phyloP scores from a whole-genome alignment of 345 rosid species.

The Citrus unshiu region DNA sequence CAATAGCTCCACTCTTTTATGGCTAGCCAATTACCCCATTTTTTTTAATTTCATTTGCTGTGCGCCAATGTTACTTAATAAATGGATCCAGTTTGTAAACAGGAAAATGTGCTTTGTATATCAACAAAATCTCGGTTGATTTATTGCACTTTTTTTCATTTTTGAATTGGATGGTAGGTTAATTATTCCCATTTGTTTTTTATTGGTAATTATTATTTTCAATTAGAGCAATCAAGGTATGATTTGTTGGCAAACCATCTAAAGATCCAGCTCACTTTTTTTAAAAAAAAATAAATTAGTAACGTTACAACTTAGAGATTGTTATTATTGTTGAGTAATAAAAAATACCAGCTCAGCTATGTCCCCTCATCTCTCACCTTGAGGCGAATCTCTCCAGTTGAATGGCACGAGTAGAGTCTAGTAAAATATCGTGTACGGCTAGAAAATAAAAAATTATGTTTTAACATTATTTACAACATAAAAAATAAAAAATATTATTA shows the following conservation, averaged over 20 bases:
- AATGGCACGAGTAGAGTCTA: too few species aligned
- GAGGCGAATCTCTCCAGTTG: too few species aligned
- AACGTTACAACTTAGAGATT: too few species aligned
- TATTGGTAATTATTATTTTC: too few species aligned
- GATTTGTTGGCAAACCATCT: not conserved
- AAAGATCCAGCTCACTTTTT: not conserved
- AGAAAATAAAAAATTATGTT: too few species aligned
- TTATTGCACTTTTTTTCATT: not conserved
- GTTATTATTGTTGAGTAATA: too few species aligned
- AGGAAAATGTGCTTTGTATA: not conserved
- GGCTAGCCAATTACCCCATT: too few species aligned
- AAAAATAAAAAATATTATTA: not conserved
- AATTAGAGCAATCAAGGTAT: not conserved
- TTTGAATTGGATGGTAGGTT: not conserved
- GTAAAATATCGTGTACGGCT: too few species aligned
- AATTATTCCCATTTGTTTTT: not conserved
- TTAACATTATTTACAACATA: not conserved
- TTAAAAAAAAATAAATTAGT: not conserved
- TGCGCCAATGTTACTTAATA: not conserved
- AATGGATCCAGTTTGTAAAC: not conserved
- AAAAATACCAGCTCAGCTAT: too few species aligned
- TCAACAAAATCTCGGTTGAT: not conserved
- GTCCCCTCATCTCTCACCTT: too few species aligned
- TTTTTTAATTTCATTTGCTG: not conserved
- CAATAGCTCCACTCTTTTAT: too few species aligned